phyloP scores from a whole-genome alignment of 2,329 filamentous ascomycete species.

The Microascus cirrosus region DNA sequence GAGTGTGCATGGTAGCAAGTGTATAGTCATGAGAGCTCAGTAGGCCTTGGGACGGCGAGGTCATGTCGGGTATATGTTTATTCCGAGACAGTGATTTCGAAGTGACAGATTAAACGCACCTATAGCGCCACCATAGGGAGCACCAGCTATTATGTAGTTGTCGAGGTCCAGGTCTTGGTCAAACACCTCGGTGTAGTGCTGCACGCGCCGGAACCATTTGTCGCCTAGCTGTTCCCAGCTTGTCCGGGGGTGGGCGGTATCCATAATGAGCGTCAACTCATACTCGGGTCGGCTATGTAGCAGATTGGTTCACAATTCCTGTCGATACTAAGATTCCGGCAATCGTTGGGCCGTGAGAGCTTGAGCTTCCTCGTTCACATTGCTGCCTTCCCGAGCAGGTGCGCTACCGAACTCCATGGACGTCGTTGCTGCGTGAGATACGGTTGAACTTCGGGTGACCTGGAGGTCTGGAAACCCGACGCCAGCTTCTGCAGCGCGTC shows the following conservation, averaged over 20 bases:
- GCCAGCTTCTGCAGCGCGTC: background rate
- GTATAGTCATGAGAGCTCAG: background rate
- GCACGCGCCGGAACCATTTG: conserved; percentile 88
- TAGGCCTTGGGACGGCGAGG: no score
- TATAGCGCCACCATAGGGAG: conserved; percentile 86
- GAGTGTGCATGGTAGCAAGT: background rate
- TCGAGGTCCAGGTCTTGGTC: conserved; percentile 89
- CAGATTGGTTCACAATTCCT: background rate
- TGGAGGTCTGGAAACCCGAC: no score
- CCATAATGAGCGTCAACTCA: conserved; percentile 27
- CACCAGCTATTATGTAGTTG: conserved; percentile 84
- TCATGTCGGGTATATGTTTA: background rate
- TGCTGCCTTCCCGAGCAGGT: no score
- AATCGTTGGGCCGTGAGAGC: background rate
- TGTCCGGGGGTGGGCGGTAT: conserved; percentile 57
- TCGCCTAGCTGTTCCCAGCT: conserved; percentile 93
- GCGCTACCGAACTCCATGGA: no score
- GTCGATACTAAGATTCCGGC: background rate
- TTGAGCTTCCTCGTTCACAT: background rate
- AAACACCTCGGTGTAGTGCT: conserved; percentile 88
- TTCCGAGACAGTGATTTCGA: background rate
- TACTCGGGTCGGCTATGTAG: background rate
- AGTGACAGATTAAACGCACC: conserved; percentile 42
- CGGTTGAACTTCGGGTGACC: no score
- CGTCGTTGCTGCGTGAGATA: no score